Evolutionary conservation across 345 rosid genomes (phyloP).

Genomic region (Alliaria petiolata): DNA sequence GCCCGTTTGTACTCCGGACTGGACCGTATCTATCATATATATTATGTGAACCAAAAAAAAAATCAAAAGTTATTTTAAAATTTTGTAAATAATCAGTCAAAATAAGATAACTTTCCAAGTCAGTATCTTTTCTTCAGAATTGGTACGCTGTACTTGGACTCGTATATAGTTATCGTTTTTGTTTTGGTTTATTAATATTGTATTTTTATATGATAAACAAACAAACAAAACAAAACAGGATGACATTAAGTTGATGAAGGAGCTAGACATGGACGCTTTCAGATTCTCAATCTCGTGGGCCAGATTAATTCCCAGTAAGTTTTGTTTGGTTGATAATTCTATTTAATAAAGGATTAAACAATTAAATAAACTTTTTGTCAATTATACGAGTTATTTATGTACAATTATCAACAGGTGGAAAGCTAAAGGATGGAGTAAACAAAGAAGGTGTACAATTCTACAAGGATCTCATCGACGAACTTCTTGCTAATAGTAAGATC

Average conservation of each 20-base stretch:
- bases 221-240: slow-evolving; percentile 35
- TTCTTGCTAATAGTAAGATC: too few relatives aligned
- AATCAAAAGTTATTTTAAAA: not conserved
- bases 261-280: slow-evolving; percentile 51
- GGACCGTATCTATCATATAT: too few relatives aligned
- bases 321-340: not conserved
- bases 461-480: too few relatives aligned
- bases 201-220: not conserved
- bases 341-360: too few relatives aligned
- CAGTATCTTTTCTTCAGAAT: not conserved
- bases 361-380: too few relatives aligned
- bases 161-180: not conserved
- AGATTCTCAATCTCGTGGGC: slow-evolving; percentile 59
- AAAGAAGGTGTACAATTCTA: too few relatives aligned
- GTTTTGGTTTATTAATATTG: slow-evolving; percentile 5
- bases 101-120: not conserved
- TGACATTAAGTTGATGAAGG: slow-evolving; percentile 49
- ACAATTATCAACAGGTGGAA: too few relatives aligned
- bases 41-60: not conserved
- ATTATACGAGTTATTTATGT: not conserved
- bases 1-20: too few relatives aligned
- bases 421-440: too few relatives aligned
- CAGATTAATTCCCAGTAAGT: slow-evolving; percentile 46
- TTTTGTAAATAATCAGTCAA: not conserved
- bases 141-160: not conserved